Conservation (phyloP, 1,139 yeast species). For the Diutina catenulata region DNA sequence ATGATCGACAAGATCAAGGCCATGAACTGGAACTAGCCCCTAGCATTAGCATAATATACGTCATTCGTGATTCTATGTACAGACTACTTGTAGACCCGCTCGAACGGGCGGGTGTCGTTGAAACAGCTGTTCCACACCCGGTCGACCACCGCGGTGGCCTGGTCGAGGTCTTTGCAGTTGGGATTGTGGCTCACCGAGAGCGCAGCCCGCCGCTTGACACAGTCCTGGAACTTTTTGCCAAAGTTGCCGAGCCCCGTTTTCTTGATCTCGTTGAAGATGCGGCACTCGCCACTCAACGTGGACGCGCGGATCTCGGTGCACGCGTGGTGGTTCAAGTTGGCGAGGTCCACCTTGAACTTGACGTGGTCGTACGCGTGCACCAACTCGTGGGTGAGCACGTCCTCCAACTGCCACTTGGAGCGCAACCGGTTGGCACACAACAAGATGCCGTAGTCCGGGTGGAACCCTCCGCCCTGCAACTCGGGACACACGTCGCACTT, state of each 20-base stretch:
- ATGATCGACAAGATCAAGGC: constrained; percentile 30
- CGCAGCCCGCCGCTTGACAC: constrained; percentile 81
- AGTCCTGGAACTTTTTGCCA: constrained; percentile 77
- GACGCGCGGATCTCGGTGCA: constrained; percentile 95
- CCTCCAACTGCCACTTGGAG: constrained; percentile 78
- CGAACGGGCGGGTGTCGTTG: constrained; percentile 92
- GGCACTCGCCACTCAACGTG: constrained; percentile 88
- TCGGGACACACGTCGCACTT: constrained; percentile 81
- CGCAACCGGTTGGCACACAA: constrained; percentile 78
- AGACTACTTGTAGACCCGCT: constrained; percentile 58
- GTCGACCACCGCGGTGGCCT: constrained; percentile 71
- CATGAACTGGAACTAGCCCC: constrained; percentile 18
- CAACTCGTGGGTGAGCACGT: constrained; percentile 83
- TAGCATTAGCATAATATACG: no score
- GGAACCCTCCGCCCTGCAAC: constrained; percentile 85
- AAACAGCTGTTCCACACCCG: constrained; percentile 91
- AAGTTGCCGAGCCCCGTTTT: constrained; percentile 51
- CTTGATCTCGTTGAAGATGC: constrained; percentile 76
- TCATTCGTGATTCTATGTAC: constrained; percentile 2
- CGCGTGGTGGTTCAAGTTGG: constrained; percentile 82
- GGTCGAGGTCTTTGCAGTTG: constrained; percentile 53
- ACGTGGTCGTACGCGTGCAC: constrained; percentile 89
- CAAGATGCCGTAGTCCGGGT: constrained; percentile 78
- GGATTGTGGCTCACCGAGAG: constrained; percentile 84
- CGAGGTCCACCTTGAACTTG: constrained; percentile 78